Percentiles rank a stretch among this genome's conserved stretches.
phyloP scores from a whole-genome alignment of 1,139 yeast species.

The Geotrichum europaeum region DNA sequence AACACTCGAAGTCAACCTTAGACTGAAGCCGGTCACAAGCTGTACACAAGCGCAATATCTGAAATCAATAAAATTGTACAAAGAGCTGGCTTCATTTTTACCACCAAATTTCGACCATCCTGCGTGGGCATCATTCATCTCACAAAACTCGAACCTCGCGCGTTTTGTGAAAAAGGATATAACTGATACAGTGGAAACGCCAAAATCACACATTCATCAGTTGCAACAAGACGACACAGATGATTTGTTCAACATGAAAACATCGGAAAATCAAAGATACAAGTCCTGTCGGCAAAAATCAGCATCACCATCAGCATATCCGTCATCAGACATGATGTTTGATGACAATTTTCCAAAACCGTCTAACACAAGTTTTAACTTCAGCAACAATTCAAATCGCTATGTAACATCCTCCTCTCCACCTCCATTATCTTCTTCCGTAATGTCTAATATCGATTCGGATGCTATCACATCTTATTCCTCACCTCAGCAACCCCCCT shows the following conservation, averaged over 20 bases:
- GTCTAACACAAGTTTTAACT: background rate
- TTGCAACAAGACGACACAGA: background rate
- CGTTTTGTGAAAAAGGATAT: conserved; percentile 5
- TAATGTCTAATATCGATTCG: conserved; percentile 8
- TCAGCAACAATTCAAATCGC: background rate
- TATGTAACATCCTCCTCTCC: conserved; percentile 7
- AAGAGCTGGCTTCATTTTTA: conserved; percentile 18
- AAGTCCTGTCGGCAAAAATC: background rate
- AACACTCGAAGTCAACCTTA: conserved; percentile 21
- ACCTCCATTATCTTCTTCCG: conserved; percentile 2
- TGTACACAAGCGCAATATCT: conserved; percentile 22
- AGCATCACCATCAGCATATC: background rate
- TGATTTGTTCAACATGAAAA: background rate
- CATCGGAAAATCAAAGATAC: background rate
- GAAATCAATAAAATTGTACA: conserved; percentile 21
- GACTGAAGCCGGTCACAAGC: conserved; percentile 23
- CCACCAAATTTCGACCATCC: conserved; percentile 25
- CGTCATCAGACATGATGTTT: background rate
- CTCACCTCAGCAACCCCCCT: conserved; percentile 9
- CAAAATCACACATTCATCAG: background rate
- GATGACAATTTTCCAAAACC: background rate
- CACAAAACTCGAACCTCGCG: conserved; percentile 12
- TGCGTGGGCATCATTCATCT: conserved; percentile 23
- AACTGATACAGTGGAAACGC: background rate
- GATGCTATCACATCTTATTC: conserved; percentile 10